phyloP scores from a whole-genome alignment of 768 basidiomycete genomes.

The Coprinopsis cinerea region DNA sequence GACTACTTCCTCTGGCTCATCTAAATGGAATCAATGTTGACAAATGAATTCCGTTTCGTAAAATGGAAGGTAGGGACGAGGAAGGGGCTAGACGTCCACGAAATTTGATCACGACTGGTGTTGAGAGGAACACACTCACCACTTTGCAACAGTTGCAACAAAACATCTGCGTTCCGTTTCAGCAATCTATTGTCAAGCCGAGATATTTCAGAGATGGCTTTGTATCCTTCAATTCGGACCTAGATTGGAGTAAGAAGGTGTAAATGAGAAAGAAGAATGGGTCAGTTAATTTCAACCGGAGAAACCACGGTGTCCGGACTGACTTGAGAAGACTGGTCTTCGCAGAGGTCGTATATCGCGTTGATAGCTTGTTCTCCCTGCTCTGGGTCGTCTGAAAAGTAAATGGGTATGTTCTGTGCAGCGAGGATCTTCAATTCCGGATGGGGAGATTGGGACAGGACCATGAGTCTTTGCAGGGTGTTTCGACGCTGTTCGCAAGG shows the following conservation, averaged over 20 bases:
- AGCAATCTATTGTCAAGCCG: constrained; percentile 50
- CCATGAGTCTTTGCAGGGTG: constrained; percentile 47
- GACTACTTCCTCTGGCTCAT: constrained; percentile 59
- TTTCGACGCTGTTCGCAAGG: constrained; percentile 38
- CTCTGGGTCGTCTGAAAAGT: constrained; percentile 64
- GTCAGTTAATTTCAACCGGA: no score
- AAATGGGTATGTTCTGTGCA: constrained; percentile 48
- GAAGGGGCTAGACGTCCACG: no score
- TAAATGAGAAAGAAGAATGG: not conserved
- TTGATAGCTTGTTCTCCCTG: constrained; percentile 72
- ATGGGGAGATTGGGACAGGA: constrained; percentile 43
- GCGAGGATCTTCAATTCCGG: constrained; percentile 49
- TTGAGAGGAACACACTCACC: constrained; percentile 42
- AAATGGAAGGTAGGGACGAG: no score
- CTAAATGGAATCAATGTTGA: constrained; percentile 24
- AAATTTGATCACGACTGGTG: no score
- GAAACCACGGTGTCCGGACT: constrained; percentile 12
- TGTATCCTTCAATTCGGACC: constrained; percentile 69
- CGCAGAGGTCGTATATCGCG: constrained; percentile 74
- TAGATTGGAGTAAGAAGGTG: constrained; percentile 19
- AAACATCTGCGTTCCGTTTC: constrained; percentile 67
- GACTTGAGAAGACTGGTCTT: constrained; percentile 56
- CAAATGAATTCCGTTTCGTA: no score
- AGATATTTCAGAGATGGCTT: constrained; percentile 45
- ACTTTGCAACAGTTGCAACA: constrained; percentile 70